Percentiles rank a stretch among this genome's conserved stretches.
Evolutionary conservation across 768 basidiomycete genomes (phyloP).

Genomic region (Cubamyces lactineus): DNA sequence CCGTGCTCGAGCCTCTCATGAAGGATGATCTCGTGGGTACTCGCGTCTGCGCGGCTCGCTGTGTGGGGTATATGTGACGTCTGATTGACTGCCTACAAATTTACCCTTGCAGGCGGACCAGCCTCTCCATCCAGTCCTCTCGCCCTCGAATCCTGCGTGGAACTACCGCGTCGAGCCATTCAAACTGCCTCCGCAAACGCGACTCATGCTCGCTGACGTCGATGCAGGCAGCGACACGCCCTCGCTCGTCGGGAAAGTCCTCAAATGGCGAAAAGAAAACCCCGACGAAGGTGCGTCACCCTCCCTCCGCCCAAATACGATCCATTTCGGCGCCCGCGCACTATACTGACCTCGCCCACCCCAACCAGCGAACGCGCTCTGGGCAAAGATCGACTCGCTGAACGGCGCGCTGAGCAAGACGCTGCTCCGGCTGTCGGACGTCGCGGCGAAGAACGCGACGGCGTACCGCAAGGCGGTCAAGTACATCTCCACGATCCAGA

Average conservation of each 20-base stretch:
- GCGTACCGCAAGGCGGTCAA: slow-evolving; percentile 62
- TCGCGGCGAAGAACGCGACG: slow-evolving; percentile 50
- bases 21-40: slow-evolving; percentile 50
- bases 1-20: slow-evolving; percentile 69
- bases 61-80: no score
- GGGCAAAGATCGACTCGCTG: slow-evolving; percentile 63
- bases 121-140: slow-evolving; percentile 55
- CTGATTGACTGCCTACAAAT: background rate
- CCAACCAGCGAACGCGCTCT: slow-evolving; percentile 59
- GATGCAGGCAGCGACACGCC: slow-evolving; percentile 97
- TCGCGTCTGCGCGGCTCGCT: background rate
- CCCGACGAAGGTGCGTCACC: slow-evolving; percentile 50
- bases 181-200: slow-evolving; percentile 79
- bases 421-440: slow-evolving; percentile 52
- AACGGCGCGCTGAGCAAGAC: slow-evolving; percentile 63
- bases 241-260: slow-evolving; percentile 87
- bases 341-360: background rate
- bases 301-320: slow-evolving; percentile 1
- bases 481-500: slow-evolving; percentile 61
- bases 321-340: background rate
- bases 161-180: slow-evolving; percentile 71
- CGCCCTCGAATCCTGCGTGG: slow-evolving; percentile 72
- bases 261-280: slow-evolving; percentile 83
- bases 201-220: slow-evolving; percentile 92
- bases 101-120: background rate